Conservation (phyloP, 148 eudicot species). For the Drosera capensis region DNA sequence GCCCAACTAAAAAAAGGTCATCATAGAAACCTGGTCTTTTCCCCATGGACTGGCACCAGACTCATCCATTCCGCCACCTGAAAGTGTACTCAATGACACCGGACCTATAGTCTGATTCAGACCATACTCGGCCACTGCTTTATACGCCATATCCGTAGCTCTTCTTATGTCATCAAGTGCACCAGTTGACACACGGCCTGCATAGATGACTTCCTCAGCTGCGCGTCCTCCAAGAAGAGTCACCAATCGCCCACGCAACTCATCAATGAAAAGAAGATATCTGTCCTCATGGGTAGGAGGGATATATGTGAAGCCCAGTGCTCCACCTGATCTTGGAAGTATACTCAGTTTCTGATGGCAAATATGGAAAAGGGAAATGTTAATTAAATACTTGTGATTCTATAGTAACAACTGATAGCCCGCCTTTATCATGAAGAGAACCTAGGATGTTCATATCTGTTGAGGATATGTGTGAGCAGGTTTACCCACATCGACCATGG, state of each 20-base stretch:
- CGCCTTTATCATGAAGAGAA: too few species aligned
- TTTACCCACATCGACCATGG: too few species aligned
- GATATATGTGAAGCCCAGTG: conserved; percentile 83
- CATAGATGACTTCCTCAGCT: conserved; percentile 73
- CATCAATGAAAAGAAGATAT: conserved; percentile 83
- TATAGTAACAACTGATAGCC: too few species aligned
- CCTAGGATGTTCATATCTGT: too few species aligned
- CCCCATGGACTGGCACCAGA: conserved; percentile 67
- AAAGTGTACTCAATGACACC: conserved; percentile 60
- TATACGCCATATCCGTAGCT: conserved; percentile 94
- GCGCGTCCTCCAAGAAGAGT: conserved; percentile 99
- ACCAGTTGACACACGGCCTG: conserved; percentile 94
- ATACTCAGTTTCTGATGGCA: conserved; percentile 77
- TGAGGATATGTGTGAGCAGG: too few species aligned
- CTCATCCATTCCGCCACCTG: conserved; percentile 78
- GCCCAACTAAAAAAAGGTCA: too few species aligned
- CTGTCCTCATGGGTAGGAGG: conserved; percentile 90
- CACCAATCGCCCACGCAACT: conserved; percentile 83
- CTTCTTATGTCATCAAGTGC: conserved; percentile 88
- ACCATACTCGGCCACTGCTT: conserved; percentile 93
- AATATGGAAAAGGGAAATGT: too few species aligned
- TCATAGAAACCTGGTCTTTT: conserved; percentile 55
- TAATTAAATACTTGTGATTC: too few species aligned
- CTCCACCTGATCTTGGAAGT: conserved; percentile 91
- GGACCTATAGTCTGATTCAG: conserved; percentile 75